A percentile compares a stretch with the other conserved stretches of the same genome.
phyloP scores from a whole-genome alignment of 345 rosid species.

The Populus davidiana region DNA sequence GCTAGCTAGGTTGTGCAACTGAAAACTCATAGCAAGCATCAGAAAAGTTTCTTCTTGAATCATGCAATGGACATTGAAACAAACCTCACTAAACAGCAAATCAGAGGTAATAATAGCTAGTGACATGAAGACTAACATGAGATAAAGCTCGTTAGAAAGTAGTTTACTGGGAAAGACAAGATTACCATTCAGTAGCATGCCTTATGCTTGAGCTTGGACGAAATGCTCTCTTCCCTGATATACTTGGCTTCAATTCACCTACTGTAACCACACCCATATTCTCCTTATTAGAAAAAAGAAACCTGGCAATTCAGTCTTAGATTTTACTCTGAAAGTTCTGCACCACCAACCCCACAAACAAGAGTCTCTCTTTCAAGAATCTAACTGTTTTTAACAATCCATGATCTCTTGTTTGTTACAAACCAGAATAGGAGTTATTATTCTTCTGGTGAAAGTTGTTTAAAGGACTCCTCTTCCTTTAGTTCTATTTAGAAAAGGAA shows the following conservation, averaged over 20 bases:
- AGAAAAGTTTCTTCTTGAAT: not conserved
- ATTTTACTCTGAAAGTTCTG: constrained; percentile 15
- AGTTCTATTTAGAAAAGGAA: not conserved
- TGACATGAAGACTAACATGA: not conserved
- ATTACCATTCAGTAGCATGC: constrained; percentile 96
- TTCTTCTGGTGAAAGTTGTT: constrained; percentile 21
- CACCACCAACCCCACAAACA: constrained; percentile 15
- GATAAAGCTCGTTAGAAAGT: not conserved
- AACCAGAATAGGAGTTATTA: constrained; percentile 2
- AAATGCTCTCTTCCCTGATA: constrained; percentile 83
- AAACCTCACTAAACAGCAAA: not conserved
- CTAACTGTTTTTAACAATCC: constrained; percentile 24
- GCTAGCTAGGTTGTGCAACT: not conserved
- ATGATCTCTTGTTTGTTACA: not conserved
- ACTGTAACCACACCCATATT: constrained; percentile 75
- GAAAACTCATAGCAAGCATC: not conserved
- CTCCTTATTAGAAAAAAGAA: constrained; percentile 13
- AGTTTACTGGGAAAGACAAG: constrained; percentile 5
- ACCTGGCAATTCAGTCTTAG: constrained; percentile 6
- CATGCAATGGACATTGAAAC: not conserved
- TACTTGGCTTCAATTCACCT: constrained; percentile 73
- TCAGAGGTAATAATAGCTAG: not conserved
- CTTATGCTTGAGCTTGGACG: constrained; percentile 87
- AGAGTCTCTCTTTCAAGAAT: constrained; percentile 18
- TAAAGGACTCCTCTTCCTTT: constrained; percentile 3